Evolutionary conservation across 371 early-diverging fungal species (phyloP).

Genomic region (Mucor indicus): DNA sequence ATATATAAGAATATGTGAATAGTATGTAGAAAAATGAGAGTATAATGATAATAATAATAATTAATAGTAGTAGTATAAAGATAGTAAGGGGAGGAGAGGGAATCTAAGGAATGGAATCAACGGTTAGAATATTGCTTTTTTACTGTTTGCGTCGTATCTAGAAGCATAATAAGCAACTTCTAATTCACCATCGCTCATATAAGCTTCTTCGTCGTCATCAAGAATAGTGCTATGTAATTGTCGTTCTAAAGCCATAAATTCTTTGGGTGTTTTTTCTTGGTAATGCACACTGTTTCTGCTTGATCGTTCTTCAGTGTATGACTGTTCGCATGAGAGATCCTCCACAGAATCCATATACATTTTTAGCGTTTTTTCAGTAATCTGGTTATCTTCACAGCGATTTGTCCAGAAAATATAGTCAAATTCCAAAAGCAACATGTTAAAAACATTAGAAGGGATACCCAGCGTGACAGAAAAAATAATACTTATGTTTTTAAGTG

Average conservation of each 20-base stretch:
- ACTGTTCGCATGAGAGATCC: not conserved
- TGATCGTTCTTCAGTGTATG: conserved; percentile 8
- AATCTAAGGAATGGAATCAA: no score
- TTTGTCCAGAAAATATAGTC: conserved; percentile 78
- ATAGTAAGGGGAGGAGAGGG: no score
- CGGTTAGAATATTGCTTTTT: no score
- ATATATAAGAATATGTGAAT: no score
- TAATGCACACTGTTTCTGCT: conserved; percentile 50
- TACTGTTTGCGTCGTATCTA: conserved; percentile 10
- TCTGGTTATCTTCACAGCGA: not conserved
- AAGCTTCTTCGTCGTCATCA: conserved; percentile 12
- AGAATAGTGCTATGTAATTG: conserved; percentile 24
- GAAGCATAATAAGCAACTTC: conserved; percentile 16
- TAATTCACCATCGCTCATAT: conserved; percentile 13
- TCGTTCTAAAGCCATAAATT: conserved; percentile 42
- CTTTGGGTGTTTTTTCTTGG: conserved; percentile 38
- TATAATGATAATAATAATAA: no score
- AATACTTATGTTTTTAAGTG: conserved; percentile 88
- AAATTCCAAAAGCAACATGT: conserved; percentile 85
- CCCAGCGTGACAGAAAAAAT: conserved; percentile 93
- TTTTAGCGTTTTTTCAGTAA: conserved; percentile 4
- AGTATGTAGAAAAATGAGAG: no score
- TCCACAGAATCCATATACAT: conserved; percentile 5
- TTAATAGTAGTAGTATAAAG: no score
- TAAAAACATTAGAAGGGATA: conserved; percentile 88